Conservation (phyloP, 768 basidiomycete species). For the Agrocybe pediades region DNA sequence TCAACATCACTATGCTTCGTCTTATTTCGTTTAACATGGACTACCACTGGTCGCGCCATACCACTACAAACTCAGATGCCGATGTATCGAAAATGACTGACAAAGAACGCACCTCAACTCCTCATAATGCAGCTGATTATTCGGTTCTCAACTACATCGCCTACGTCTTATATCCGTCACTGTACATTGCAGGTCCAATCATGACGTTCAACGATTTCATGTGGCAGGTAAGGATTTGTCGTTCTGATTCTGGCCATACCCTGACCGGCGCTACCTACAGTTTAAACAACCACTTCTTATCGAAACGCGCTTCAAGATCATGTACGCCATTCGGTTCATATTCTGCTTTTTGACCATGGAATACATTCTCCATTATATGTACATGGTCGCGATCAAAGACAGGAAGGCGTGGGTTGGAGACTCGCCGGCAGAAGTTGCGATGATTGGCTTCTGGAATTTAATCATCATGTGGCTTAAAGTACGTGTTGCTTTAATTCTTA, state of each 20-base stretch:
- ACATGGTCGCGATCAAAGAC: constrained; percentile 96
- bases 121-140: constrained; percentile 63
- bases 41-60: constrained; percentile 77
- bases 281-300: constrained; percentile 60
- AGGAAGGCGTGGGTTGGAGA: constrained; percentile 78
- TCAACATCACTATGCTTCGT: constrained; percentile 96
- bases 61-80: constrained; percentile 44
- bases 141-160: constrained; percentile 73
- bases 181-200: constrained; percentile 96
- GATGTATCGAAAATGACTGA: constrained; percentile 32
- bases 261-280: constrained; percentile 33
- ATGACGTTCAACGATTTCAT: constrained; percentile 95
- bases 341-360: constrained; percentile 84
- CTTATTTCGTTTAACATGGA: constrained; percentile 94
- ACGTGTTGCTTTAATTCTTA: constrained; percentile 15
- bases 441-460: constrained; percentile 98
- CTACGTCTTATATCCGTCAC: constrained; percentile 88
- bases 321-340: constrained; percentile 74
- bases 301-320: constrained; percentile 34
- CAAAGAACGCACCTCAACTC: constrained; percentile 57
- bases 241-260: background rate
- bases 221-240: constrained; percentile 70
- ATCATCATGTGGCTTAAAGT: constrained; percentile 98
- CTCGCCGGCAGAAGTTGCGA: constrained; percentile 77
- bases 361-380: constrained; percentile 89